phyloP scores from a whole-genome alignment of 495 filamentous ascomycete genomes.

The Pseudevernia furfuracea region DNA sequence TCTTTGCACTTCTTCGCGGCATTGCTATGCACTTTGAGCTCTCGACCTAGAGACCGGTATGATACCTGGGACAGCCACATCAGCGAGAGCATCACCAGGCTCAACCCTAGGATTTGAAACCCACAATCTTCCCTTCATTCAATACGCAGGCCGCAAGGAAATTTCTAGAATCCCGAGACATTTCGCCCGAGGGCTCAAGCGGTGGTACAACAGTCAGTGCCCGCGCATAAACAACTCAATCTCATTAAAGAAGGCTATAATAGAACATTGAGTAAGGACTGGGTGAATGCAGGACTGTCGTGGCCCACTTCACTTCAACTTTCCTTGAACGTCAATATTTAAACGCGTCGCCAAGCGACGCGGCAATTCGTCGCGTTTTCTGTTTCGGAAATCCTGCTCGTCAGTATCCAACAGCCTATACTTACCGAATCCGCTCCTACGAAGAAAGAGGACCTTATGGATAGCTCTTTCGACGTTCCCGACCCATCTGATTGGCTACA shows the following conservation, averaged over 20 bases:
- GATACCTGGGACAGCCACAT: slow-evolving; percentile 52
- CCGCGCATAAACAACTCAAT: not conserved
- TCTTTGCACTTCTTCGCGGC: slow-evolving; percentile 67
- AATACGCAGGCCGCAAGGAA: slow-evolving; percentile 71
- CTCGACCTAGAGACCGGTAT: slow-evolving; percentile 73
- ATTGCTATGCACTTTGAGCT: slow-evolving; percentile 73
- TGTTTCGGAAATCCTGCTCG: not conserved
- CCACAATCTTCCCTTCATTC: slow-evolving; percentile 66
- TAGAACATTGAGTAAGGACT: not conserved
- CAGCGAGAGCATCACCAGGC: not conserved
- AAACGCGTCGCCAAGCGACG: not conserved
- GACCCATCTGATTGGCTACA: slow-evolving; percentile 90
- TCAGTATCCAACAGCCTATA: too few species aligned
- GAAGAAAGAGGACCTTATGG: slow-evolving; percentile 30
- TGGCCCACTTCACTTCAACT: too few species aligned
- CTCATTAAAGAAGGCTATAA: not conserved
- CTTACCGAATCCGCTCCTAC: not conserved
- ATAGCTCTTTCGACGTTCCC: slow-evolving; percentile 53
- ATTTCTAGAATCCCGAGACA: slow-evolving; percentile 48
- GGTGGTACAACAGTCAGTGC: not conserved
- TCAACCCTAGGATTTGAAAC: slow-evolving; percentile 20
- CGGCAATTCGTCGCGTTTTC: not conserved
- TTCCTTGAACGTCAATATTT: too few species aligned
- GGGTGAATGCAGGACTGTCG: too few species aligned
- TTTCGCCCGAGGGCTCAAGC: not conserved